These are phyloP conservation scores for Syzygium syzygioides DNA, from an alignment of 441 rosid genomes.

Conservation along the genomic window DNA sequence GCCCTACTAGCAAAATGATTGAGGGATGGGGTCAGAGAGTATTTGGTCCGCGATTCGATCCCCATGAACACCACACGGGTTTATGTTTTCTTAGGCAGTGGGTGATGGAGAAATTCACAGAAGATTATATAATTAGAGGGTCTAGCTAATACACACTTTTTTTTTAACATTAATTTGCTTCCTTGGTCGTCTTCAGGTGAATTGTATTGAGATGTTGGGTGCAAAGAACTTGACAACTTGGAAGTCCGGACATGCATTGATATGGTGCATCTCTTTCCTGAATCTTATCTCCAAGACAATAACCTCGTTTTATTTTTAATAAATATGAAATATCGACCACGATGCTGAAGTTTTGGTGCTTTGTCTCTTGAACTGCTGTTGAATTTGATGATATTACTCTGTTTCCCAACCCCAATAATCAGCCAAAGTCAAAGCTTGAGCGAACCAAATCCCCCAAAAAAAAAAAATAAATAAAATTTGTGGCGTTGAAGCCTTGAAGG, in stretches of 20 bases:
- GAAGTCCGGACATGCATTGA: neutral
- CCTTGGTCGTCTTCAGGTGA: neutral
- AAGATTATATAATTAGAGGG: neutral
- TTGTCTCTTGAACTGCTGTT: neutral
- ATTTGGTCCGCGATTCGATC: too few relatives aligned
- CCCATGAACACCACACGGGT: too few relatives aligned
- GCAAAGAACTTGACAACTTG: neutral
- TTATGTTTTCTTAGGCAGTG: neutral
- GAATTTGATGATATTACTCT: neutral
- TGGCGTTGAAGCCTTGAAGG: neutral
- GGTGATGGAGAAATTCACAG: neutral
- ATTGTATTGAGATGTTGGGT: neutral
- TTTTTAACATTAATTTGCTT: neutral
- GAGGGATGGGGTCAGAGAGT: too few relatives aligned
- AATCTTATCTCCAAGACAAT: neutral
- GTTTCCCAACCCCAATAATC: neutral
- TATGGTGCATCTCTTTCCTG: neutral
- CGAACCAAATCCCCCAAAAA: neutral
- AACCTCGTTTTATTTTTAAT: neutral
- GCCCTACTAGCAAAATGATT: too few relatives aligned
- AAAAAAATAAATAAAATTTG: neutral
- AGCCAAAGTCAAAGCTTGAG: neutral
- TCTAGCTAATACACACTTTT: neutral
- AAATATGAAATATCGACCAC: neutral
- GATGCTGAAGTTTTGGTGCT: neutral